phyloP scores from a whole-genome alignment of 2,329 filamentous ascomycete genomes.

The Diaporthe batatas region DNA sequence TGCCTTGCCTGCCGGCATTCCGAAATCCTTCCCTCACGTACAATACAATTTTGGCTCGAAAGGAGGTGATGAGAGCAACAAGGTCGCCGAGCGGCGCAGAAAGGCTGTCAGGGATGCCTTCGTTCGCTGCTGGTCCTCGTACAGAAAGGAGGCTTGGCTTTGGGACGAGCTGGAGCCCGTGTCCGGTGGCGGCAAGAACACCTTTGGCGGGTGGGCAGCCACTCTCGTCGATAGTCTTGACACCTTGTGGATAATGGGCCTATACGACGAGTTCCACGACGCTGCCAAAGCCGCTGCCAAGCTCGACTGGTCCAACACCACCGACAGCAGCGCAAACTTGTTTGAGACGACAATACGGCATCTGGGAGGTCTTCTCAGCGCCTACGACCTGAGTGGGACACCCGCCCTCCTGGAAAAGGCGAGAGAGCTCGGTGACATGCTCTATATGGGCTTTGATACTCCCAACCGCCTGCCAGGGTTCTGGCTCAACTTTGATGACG shows the following conservation, averaged over 20 bases:
- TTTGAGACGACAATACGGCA: conserved; percentile 96
- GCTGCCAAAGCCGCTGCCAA: conserved; percentile 78
- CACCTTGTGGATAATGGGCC: conserved; percentile 87
- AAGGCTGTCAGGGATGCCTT: conserved; percentile 40
- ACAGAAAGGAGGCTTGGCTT: conserved; percentile 82
- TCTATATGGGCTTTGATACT: conserved; percentile 71
- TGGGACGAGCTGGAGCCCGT: conserved; percentile 89
- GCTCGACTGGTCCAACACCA: conserved; percentile 86
- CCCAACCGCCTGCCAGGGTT: conserved; percentile 64
- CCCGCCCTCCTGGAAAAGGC: conserved; percentile 81
- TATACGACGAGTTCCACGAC: conserved; percentile 80
- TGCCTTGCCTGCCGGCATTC: conserved; percentile 77
- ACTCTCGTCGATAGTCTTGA: conserved; percentile 87
- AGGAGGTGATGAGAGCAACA: background rate
- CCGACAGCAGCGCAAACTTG: conserved; percentile 72
- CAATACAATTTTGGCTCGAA: conserved; percentile 74
- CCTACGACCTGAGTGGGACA: conserved; percentile 87
- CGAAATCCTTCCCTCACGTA: conserved; percentile 79
- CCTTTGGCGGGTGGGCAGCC: conserved; percentile 94
- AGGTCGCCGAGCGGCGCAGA: conserved; percentile 23
- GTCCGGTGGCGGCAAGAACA: conserved; percentile 77
- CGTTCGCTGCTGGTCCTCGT: conserved; percentile 82
- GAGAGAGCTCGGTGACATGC: conserved; percentile 80
- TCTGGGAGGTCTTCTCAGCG: conserved; percentile 85
- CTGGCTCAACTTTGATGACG: conserved; percentile 67